Percentiles rank a stretch among this genome's conserved stretches.
phyloP scores from a whole-genome alignment of 192 early-diverging fungal genomes.

The Coemansia sp. region DNA sequence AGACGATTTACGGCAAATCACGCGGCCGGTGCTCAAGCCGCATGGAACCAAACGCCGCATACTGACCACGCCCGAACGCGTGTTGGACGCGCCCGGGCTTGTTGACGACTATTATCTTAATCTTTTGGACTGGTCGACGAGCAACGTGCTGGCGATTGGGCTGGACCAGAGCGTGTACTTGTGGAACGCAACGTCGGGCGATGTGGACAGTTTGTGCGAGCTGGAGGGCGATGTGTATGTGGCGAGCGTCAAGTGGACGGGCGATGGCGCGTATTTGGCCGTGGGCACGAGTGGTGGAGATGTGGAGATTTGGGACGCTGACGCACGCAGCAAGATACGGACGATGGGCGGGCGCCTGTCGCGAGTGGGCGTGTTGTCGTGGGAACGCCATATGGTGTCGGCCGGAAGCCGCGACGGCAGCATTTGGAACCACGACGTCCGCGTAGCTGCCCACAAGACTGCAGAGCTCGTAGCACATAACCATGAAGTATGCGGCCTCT shows the following conservation, averaged over 20 bases:
- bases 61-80: conserved; percentile 71
- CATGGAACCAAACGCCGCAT: conserved; percentile 62
- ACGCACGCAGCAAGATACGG: conserved; percentile 67
- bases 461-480: conserved; percentile 70
- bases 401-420: conserved; percentile 85
- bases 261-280: conserved; percentile 61
- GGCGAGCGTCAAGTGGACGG: conserved; percentile 76
- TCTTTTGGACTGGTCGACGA: conserved; percentile 84
- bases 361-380: conserved; percentile 81
- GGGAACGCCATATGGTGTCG: conserved; percentile 79
- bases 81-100: conserved; percentile 87
- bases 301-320: conserved; percentile 88
- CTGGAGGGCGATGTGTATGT: conserved; percentile 55
- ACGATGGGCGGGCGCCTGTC: conserved; percentile 79
- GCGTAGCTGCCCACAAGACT: conserved; percentile 78
- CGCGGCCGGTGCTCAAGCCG: conserved; percentile 35
- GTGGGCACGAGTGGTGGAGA: conserved; percentile 78
- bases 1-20: conserved; percentile 56
- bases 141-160: conserved; percentile 82
- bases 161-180: conserved; percentile 83
- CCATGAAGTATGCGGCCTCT: conserved; percentile 81
- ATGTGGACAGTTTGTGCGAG: conserved; percentile 53
- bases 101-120: conserved; percentile 96
- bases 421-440: conserved; percentile 94
- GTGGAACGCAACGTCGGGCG: conserved; percentile 78